A percentile compares a stretch with the other conserved stretches of the same genome.
Evolutionary conservation across 805 yeast species (phyloP).

Genomic region (Saccharomyces kudriavzevii): DNA sequence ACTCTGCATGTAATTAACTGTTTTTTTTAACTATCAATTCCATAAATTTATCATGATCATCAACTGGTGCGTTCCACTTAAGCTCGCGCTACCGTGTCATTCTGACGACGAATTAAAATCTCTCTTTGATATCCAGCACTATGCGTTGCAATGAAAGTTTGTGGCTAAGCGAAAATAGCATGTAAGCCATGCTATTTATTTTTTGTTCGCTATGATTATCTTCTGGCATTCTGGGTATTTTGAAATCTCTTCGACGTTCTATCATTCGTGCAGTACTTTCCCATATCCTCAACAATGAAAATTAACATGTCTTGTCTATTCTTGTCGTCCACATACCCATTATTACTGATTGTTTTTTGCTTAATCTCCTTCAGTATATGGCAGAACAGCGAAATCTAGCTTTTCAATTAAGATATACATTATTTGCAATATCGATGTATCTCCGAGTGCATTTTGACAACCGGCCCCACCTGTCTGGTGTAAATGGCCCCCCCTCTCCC

Average conservation of each 20-base stretch:
- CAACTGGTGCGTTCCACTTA: not conserved
- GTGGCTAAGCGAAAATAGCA: not conserved
- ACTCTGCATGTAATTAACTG: not conserved
- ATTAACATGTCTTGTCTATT: not conserved
- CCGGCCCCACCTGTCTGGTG: not conserved
- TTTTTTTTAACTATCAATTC: not conserved
- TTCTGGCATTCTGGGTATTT: not conserved
- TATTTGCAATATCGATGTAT: not conserved
- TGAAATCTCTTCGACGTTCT: not conserved
- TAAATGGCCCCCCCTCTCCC: not conserved
- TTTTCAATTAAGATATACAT: not conserved
- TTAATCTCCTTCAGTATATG: not conserved
- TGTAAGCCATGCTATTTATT: not conserved
- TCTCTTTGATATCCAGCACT: not conserved
- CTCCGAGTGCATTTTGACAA: not conserved
- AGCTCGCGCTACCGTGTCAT: not conserved
- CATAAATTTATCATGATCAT: not conserved
- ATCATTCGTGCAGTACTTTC: not conserved
- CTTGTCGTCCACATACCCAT: not conserved
- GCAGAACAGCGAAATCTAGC: not conserved
- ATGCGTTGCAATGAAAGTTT: not conserved
- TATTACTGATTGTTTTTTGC: not conserved
- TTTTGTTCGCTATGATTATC: not conserved
- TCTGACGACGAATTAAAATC: too few species aligned
- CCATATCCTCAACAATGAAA: not conserved